phyloP scores from a whole-genome alignment of 140 eudicot species.

The Artemisia princeps region DNA sequence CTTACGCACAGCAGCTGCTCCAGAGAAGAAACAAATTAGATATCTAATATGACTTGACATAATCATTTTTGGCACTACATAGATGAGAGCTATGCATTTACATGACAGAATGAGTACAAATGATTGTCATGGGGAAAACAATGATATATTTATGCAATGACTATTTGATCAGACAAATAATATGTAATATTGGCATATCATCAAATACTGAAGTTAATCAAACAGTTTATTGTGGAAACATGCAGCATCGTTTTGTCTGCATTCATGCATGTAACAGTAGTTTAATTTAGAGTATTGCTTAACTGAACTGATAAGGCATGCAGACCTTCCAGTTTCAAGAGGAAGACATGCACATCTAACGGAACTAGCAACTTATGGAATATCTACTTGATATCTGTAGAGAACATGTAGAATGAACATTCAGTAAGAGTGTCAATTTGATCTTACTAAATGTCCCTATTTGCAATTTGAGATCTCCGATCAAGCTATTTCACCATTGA shows the following conservation, averaged over 20 bases:
- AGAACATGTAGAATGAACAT: not conserved
- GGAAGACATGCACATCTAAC: not conserved
- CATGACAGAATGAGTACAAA: slow-evolving; percentile 1
- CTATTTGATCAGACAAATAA: not conserved
- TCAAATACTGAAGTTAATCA: slow-evolving; percentile 10
- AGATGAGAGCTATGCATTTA: slow-evolving; percentile 16
- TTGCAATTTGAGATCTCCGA: not conserved
- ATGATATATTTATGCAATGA: not conserved
- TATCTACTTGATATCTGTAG: not conserved
- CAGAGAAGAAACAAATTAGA: slow-evolving; percentile 15
- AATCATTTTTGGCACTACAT: slow-evolving; percentile 7
- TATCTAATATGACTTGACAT: slow-evolving; percentile 2
- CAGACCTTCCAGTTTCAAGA: slow-evolving; percentile 12
- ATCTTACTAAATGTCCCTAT: not conserved
- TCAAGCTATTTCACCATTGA: not conserved
- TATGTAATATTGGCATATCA: slow-evolving; percentile 13
- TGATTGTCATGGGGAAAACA: not conserved
- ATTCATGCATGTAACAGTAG: not conserved
- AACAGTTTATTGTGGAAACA: not conserved
- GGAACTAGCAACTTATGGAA: not conserved
- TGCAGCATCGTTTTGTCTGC: not conserved
- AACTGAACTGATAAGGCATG: not conserved
- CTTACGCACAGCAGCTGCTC: slow-evolving; percentile 88
- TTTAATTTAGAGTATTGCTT: not conserved
- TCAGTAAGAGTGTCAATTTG: not conserved